Base-by-base conservation (phyloP, 2,329 filamentous ascomycete genomes). In the Colletotrichum sp. region DNA sequence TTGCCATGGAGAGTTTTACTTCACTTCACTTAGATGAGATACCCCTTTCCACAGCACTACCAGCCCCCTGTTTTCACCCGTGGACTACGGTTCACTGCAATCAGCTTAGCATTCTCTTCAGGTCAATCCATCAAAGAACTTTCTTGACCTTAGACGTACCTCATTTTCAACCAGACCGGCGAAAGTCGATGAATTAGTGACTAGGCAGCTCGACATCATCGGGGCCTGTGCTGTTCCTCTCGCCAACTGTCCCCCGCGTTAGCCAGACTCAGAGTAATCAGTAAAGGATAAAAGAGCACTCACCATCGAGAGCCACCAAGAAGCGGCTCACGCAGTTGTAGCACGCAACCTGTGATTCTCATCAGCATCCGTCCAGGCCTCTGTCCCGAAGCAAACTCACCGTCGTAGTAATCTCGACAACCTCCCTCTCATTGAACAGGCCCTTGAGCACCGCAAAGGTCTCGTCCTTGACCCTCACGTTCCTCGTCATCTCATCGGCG, bases 291-390 rank as follows among this genome's bases (percentile, higher is more conserved):
- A 26, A 67, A 21, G 34, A 55, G 63, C 71, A 86, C 90, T 84
- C 85, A 93, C 92, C 94, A 85, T 98, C 93, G 72, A 98, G 84
- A 16, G 95, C 95, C 24, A 98, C 95, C 79, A 98, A 84, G 79
- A 98, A 96, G 34, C 95, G 90, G 83, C 94, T 96, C 18, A 98
- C 95, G 81, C 94, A 96, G 82, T 98, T 98, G 83, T 98, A 98
- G 71, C 91, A 92, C 15, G 94, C 94, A 78, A 91, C 83, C 89
- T 90, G 65, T 26, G 52, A 18, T 64, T 32, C 10, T 34, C 63
- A 71, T 82, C 75, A 83, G 79, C 63, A 34, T n/a, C 43, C 18
- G 55, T 36, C 36, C 43, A 8, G 18, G 55, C 26, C 26, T 3
- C 34, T 18, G 24, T 58, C 61, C 13, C 21, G 15, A 36, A 30